Evolutionary conservation across 306 rosid species (phyloP).

Genomic region (Biancaea sappan): DNA sequence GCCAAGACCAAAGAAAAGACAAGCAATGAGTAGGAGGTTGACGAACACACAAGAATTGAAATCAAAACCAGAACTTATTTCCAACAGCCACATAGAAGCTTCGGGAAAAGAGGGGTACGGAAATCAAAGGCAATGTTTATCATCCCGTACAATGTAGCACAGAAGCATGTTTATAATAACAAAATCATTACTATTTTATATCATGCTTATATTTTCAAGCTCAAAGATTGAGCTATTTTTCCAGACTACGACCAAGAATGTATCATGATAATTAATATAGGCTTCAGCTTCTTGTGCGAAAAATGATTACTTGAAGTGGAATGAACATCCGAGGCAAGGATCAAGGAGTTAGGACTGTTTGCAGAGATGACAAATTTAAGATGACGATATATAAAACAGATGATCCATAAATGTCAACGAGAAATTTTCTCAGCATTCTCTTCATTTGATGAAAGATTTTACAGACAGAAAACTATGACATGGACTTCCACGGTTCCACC

Average conservation of each 20-base stretch:
- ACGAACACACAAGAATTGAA: slow-evolving; percentile 24
- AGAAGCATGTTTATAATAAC: slow-evolving; percentile 19
- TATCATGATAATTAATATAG: background rate
- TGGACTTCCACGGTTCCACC: background rate
- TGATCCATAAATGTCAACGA: background rate
- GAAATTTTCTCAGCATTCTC: background rate
- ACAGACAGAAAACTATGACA: background rate
- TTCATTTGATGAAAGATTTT: background rate
- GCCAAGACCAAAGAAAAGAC: slow-evolving; percentile 42
- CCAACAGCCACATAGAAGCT: slow-evolving; percentile 28
- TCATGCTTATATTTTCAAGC: slow-evolving; percentile 18
- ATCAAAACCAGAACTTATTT: slow-evolving; percentile 7
- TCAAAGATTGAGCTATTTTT: slow-evolving; percentile 19
- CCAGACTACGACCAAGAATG: slow-evolving; percentile 19
- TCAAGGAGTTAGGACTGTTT: background rate
- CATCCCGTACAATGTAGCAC: slow-evolving; percentile 14
- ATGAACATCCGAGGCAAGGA: background rate
- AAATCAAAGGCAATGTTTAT: slow-evolving; percentile 9
- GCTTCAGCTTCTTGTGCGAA: slow-evolving; percentile 1
- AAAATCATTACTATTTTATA: slow-evolving; percentile 22
- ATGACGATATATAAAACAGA: background rate
- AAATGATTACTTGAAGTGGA: background rate
- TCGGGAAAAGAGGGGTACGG: slow-evolving; percentile 12
- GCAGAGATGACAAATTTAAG: background rate
- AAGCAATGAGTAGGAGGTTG: slow-evolving; percentile 23